Evolutionary conservation across 2,329 filamentous ascomycete genomes (phyloP).

Genomic region (Claviceps capensis): DNA sequence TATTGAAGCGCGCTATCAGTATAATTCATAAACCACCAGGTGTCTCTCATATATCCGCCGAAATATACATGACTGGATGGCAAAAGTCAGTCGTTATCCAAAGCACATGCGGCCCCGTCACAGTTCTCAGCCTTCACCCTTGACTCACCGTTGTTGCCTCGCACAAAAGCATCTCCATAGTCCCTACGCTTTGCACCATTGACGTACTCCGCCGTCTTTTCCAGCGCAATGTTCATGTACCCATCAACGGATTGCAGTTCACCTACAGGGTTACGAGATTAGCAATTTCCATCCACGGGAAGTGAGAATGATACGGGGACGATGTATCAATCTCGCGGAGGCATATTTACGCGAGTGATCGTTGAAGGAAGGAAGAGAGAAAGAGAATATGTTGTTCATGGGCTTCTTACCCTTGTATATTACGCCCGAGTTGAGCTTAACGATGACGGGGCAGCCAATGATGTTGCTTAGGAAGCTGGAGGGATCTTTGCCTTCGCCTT

Average conservation of each 20-base stretch:
- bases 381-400: no score
- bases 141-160: conserved; percentile 78
- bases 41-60: conserved; percentile 37
- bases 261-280: conserved; percentile 35
- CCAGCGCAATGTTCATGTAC: conserved; percentile 98
- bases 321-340: neutral
- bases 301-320: no score
- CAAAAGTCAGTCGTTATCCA: neutral
- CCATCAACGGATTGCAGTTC: conserved; percentile 95
- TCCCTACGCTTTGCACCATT: conserved; percentile 69
- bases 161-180: conserved; percentile 89
- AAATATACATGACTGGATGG: conserved; percentile 53
- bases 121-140: neutral
- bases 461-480: conserved; percentile 89
- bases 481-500: conserved; percentile 73
- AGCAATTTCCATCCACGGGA: no score
- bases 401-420: conserved; percentile 72
- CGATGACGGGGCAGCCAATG: conserved; percentile 83
- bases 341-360: neutral
- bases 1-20: conserved; percentile 5
- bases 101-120: no score
- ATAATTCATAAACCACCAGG: conserved; percentile 8
- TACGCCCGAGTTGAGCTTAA: conserved; percentile 97
- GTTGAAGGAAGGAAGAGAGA: no score
- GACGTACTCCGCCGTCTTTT: conserved; percentile 87